phyloP scores from a whole-genome alignment of 441 rosid species.

The Oxalis stricta region DNA sequence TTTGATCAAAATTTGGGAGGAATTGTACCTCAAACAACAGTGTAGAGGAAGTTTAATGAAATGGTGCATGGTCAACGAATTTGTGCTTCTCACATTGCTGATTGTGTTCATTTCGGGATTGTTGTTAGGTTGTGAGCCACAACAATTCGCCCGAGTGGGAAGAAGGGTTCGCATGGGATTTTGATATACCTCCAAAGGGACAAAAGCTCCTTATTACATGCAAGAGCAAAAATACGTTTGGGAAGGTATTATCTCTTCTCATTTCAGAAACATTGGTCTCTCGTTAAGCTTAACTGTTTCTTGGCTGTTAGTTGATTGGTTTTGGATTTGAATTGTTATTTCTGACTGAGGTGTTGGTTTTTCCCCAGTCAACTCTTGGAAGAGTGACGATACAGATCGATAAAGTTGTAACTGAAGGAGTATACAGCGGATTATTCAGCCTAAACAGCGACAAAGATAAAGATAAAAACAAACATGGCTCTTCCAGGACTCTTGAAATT shows the following conservation, averaged over 20 bases:
- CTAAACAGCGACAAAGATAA: constrained; percentile 46
- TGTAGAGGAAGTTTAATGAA: not conserved
- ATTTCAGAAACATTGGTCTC: no score
- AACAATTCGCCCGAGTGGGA: constrained; percentile 70
- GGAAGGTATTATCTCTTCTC: constrained; percentile 48
- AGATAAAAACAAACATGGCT: constrained; percentile 45
- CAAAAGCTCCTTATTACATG: constrained; percentile 86
- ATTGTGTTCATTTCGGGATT: not conserved
- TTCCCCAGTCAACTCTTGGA: constrained; percentile 59
- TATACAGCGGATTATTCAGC: constrained; percentile 59
- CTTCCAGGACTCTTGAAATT: constrained; percentile 61
- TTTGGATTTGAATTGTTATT: no score
- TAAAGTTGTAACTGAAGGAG: constrained; percentile 70
- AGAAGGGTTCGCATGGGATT: constrained; percentile 83
- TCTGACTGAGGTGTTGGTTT: constrained; percentile 3
- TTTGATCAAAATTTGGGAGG: not conserved
- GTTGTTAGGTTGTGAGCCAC: constrained; percentile 57
- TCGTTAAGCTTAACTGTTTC: no score
- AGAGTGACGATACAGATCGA: constrained; percentile 70
- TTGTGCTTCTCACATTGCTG: no score
- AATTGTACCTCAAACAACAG: not conserved
- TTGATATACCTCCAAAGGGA: constrained; percentile 91
- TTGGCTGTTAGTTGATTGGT: no score
- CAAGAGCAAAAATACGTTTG: constrained; percentile 84
- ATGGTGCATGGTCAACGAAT: no score